Base-by-base conservation (phyloP, 768 basidiomycete species). In the Pholiota molesta region DNA sequence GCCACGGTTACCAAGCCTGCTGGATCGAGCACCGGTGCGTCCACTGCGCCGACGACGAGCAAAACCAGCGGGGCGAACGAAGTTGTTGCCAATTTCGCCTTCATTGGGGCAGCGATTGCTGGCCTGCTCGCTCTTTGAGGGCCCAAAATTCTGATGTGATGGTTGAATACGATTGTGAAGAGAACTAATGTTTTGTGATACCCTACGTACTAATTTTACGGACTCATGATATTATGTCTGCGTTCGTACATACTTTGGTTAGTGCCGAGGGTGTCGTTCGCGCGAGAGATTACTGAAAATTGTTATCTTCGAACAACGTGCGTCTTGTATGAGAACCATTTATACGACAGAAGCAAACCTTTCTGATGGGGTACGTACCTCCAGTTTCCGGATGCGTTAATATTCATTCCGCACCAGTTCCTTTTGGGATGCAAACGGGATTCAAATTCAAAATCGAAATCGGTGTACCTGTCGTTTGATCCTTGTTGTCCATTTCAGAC, bases 41-140 rank as follows among this genome's bases (percentile, higher is more conserved):
- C 62, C 44, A 35, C 62, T 8, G 14, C 61, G 28, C 26, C 63
- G 19, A 31, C 67, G 4, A 37, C 60, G 16, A 44, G 61, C 19
- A 47, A 40, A 8, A 23, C 56, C 13, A 49, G 47, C 19, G 13
- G 59, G 1, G n/a, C 65, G n/a, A 49, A 13, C 57, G 35, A 21
- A 13, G 8, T 49, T 19, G 23, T 9, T 19, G 56, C n/a, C 7
- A 21, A 26, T 31, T 10, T 33, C 13, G 56, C 56, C 1, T 47
- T 57, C 56, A 28, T 57, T 21, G 47, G n/a, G 13, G 47, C 47
- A 1, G 45, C 33, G 16, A 11, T 58, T 35, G 57, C 45, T 26
- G 57, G 57, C 35, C 13, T 44, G 17, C 14, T 57, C 5, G 21
- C 35, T 17, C 40, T 57, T 49, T 49, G 47, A 44, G n/a, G 42